Conservation (phyloP, 148 eudicot species). For the Chenopodium suecicum region DNA sequence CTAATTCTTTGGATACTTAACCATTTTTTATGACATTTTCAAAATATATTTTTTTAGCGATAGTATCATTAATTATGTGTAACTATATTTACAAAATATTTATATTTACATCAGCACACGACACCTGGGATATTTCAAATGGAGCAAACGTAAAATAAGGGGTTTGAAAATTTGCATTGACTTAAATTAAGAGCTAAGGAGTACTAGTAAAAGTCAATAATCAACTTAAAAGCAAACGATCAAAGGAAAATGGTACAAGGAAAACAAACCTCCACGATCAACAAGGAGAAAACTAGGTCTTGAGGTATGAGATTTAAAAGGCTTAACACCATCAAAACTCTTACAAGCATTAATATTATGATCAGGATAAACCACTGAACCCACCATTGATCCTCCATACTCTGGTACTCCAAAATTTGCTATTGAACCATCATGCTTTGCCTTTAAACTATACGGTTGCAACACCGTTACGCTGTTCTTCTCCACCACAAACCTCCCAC, state of each 20-base stretch:
- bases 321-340: constrained; percentile 61
- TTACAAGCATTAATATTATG: constrained; percentile 50
- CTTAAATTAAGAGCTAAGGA: no score
- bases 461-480: constrained; percentile 62
- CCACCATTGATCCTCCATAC: constrained; percentile 90
- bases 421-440: constrained; percentile 74
- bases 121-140: no score
- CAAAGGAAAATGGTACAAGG: neutral
- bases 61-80: no score
- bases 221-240: neutral
- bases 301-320: constrained; percentile 64
- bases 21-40: no score
- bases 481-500: constrained; percentile 76
- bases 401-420: constrained; percentile 91
- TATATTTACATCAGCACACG: no score
- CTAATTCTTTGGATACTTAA: no score
- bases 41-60: no score
- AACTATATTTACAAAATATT: no score
- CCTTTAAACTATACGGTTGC: constrained; percentile 42
- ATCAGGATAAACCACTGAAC: constrained; percentile 61
- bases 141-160: no score
- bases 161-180: no score
- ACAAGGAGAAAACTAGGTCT: constrained; percentile 71
- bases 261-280: constrained; percentile 83
- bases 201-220: neutral